phyloP scores from a whole-genome alignment of 2,329 filamentous ascomycete species.

The Paecilomyces formosus region DNA sequence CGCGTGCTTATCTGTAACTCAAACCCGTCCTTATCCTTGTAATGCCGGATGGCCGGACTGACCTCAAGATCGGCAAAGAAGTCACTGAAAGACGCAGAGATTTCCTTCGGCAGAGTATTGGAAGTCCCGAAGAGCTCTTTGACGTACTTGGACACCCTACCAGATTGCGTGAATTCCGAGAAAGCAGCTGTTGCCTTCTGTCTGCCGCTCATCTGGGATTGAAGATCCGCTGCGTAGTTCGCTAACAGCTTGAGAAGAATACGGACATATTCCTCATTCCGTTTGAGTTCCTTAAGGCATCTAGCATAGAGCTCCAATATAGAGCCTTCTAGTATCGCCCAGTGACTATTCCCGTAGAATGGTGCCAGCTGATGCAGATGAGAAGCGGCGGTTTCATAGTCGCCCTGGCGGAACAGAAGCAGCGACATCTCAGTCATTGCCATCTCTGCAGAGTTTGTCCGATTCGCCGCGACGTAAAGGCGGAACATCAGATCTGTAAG shows the following conservation, averaged over 20 bases:
- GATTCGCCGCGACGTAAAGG: constrained; percentile 73
- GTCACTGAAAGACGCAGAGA: constrained; percentile 60
- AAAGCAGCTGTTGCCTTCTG: constrained; percentile 24
- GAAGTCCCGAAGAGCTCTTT: constrained; percentile 42
- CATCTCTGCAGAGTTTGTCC: constrained; percentile 67
- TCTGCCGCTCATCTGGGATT: constrained; percentile 21
- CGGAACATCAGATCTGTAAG: constrained; percentile 79
- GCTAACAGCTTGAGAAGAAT: constrained; percentile 61
- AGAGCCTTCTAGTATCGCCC: constrained; percentile 71
- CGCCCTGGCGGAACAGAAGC: constrained; percentile 67
- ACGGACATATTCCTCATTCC: constrained; percentile 70
- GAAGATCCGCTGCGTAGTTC: constrained; percentile 26
- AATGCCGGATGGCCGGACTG: constrained; percentile 61
- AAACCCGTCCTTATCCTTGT: constrained; percentile 67
- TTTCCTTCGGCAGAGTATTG: constrained; percentile 48
- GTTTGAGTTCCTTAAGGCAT: constrained; percentile 70
- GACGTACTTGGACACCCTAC: constrained; percentile 26
- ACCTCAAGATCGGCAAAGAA: constrained; percentile 68
- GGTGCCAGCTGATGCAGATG: constrained; percentile 74
- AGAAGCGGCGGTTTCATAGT: constrained; percentile 64
- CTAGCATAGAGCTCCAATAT: constrained; percentile 80
- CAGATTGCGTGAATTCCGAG: constrained; percentile 20
- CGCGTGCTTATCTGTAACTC: constrained; percentile 59
- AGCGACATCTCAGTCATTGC: constrained; percentile 79
- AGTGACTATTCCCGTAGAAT: constrained; percentile 69